phyloP scores from a whole-genome alignment of 257 asterid genomes.

The Solanum pinnatisectum region DNA sequence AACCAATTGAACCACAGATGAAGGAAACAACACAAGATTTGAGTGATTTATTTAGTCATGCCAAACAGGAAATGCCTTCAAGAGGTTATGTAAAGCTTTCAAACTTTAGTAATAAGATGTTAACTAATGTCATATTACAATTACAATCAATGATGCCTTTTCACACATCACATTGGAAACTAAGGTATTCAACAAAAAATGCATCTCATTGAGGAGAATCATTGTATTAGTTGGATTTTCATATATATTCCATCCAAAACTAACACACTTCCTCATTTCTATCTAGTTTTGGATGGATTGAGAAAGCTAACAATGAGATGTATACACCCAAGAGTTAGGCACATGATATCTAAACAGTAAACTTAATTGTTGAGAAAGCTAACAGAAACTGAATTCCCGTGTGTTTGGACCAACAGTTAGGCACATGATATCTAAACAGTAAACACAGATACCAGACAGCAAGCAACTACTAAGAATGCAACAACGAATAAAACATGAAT shows the following conservation, averaged over 20 bases:
- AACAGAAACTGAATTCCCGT: neutral
- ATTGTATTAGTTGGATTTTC: neutral
- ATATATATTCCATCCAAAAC: neutral
- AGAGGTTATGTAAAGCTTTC: neutral
- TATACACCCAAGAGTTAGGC: too few species aligned
- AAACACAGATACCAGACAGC: neutral
- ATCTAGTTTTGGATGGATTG: neutral
- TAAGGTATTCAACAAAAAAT: neutral
- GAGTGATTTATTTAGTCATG: neutral
- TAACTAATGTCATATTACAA: neutral
- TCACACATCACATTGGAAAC: neutral
- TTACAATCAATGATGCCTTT: neutral
- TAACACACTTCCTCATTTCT: neutral
- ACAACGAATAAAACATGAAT: neutral
- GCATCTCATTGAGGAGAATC: neutral
- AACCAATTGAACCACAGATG: slow-evolving; percentile 5
- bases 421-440: neutral
- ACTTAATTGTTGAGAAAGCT: neutral
- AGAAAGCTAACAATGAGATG: neutral
- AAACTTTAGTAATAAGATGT: neutral
- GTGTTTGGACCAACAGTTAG: neutral
- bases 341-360: too few species aligned
- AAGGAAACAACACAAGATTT: neutral
- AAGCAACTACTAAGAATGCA: neutral
- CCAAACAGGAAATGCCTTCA: neutral